Evolutionary conservation across 140 eudicot genomes (phyloP), one percentile per base, ranked within the genome.

Genomic region (Cichorium intybus): DNA sequence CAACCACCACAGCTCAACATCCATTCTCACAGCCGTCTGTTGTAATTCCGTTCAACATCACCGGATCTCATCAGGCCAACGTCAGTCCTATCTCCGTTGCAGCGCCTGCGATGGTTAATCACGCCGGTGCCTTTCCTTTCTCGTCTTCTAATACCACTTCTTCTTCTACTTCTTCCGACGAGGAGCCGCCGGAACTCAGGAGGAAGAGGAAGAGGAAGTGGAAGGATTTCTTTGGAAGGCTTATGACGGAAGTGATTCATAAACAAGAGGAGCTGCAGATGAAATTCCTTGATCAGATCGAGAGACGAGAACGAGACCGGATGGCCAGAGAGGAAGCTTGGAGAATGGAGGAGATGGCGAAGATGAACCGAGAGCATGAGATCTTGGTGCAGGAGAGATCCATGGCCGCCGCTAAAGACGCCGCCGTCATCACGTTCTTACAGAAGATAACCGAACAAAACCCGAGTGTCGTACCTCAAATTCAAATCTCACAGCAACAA

Each of bases 231-330:
- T 80, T 84, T 5, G 79, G 72, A 59, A 70, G 69, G 69, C n/a
- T 84, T 63, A 67, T 80, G 86, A 77, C 50, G 37, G 86, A 80
- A 26, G 84, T 84, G 46, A 70, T 84, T 6, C 62, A 70, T 17
- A 84, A 80, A 54, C 90, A 84, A 34, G 86, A 84, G 64, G 82
- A 80, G 33, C 48, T 80, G 39, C 90, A 80, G 60, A 71, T 35
- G 75, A 77, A 69, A 50, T 84, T 84, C 45, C 52, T 84, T 7
- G 90, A 84, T 1, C 64, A 81, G 4, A 33, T 84, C 49, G 86
- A 84, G 77, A 74, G 46, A n/a, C 64, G 86, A 2, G 90, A 84
- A 55, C 71, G 75, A 8, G 86, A 80, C 1, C 72, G 84, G 17
- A 11, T 63, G 69, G 65, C 56, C 12, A 66, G 84, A 56, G 86